A percentile compares a stretch with the other conserved stretches of the same genome.
These are phyloP conservation scores for Cephaloascus albidus DNA, from an alignment of 805 yeast species.

Conservation along the genomic window DNA sequence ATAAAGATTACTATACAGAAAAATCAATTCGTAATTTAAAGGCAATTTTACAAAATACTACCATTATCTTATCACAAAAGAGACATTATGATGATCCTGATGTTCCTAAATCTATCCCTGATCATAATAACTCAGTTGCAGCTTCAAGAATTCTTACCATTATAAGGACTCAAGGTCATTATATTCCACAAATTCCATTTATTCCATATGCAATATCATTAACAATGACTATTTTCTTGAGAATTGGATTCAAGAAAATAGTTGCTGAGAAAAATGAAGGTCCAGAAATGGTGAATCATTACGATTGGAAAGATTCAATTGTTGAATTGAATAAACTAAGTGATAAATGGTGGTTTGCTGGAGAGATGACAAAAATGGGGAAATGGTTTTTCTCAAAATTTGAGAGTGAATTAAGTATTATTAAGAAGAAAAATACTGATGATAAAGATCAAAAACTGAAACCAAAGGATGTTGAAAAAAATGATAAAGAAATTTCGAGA, in stretches of 20 bases:
- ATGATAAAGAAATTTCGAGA: too few species aligned
- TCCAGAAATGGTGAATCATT: not conserved
- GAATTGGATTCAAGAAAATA: constrained; percentile 1
- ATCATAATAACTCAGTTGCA: constrained; percentile 3
- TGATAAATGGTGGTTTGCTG: not conserved
- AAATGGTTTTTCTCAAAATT: not conserved
- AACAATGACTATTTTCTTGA: not conserved
- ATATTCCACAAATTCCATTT: constrained; percentile 4
- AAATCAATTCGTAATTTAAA: constrained; percentile 4
- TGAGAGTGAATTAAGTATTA: not conserved
- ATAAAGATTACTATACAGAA: constrained; percentile 1
- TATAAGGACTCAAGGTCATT: constrained; percentile 2
- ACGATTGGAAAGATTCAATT: constrained; percentile 1
- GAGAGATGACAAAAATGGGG: not conserved
- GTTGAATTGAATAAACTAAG: not conserved
- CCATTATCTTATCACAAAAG: constrained; percentile 6
- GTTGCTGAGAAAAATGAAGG: not conserved
- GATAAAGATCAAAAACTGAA: too few species aligned
- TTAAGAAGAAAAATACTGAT: not conserved
- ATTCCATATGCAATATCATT: constrained; percentile 1
- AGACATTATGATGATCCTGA: constrained; percentile 4
- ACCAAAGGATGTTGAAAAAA: too few species aligned
- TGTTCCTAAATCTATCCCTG: constrained; percentile 3
- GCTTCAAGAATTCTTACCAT: constrained; percentile 6
- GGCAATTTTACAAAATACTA: constrained; percentile 5